Base-by-base conservation (phyloP, 2,329 filamentous ascomycete genomes). In the Curvularia sp. region DNA sequence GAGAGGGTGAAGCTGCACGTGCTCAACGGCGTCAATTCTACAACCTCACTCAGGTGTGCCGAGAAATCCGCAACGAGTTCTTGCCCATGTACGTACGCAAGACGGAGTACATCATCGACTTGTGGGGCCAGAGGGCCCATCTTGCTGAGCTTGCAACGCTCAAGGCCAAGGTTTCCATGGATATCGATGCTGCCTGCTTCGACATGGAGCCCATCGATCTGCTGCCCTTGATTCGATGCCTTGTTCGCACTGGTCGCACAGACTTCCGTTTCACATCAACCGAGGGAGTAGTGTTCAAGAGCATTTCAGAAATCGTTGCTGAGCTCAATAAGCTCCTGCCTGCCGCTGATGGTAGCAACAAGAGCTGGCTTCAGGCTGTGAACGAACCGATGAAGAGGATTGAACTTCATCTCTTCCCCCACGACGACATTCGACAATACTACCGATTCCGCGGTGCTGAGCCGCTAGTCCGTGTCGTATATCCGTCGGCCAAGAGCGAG, bases 21-120 rank as follows among this genome's bases (percentile, higher is more conserved):
- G 38, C 50, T 7, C 19, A 32, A 25, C 32, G 54, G 13, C 47
- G 55, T 38, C 55, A 58, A 19, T 58, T 55, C 32, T 55, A 58
- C 55, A 50, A 23, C 23, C 52, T 74, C 2, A 69, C 69, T 1
- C 69, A 73, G 49, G 70, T 69, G n/a, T 71, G 64, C 49, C 61
- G 49, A 3, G 58, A 64, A n/a, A 60, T 73, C 13, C 71, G 72
- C 38, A 25, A 51, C 4, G 72, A 74, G 34, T 73, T 67, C 41
- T 61, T 64, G 4, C 65, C 69, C 1, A 34, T 65, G 2, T 73
- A 68, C 61, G 53, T 30, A 25, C 21, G 48, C 25, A 57, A 55
- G 9, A 49, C 54, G 5, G 41, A 57, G 18, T 63, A 63, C 50
- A 58, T 60, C 28, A 58, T 63, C 41, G 60, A 63, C 39, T 30